Conservation (phyloP, 495 filamentous ascomycete species). For the Ramalina peruviana region DNA sequence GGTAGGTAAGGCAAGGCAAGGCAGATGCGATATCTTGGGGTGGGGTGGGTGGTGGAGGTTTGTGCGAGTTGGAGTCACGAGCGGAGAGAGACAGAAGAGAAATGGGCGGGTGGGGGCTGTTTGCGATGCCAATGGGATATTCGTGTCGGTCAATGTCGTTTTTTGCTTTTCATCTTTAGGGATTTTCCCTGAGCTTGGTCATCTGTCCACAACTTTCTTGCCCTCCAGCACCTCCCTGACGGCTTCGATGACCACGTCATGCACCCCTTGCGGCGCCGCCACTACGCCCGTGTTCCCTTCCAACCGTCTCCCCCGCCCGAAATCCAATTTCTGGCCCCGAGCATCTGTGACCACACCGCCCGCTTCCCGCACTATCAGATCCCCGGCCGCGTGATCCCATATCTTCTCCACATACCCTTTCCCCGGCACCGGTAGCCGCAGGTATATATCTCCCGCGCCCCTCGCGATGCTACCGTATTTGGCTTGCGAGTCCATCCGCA, state of each 20-base stretch:
- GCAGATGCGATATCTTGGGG: no score
- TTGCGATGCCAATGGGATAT: no score
- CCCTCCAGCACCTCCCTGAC: slow-evolving; percentile 65
- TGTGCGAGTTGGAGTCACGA: no score
- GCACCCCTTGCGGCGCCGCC: slow-evolving; percentile 63
- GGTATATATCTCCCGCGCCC: slow-evolving; percentile 87
- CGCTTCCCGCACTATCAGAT: slow-evolving; percentile 85
- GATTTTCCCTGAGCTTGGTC: no score
- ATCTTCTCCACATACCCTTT: slow-evolving; percentile 96
- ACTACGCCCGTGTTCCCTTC: slow-evolving; percentile 84
- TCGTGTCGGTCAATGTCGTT: no score
- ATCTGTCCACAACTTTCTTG: slow-evolving; percentile 20
- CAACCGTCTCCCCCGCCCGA: slow-evolving; percentile 74
- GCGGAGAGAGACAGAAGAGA: no score
- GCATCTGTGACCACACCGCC: slow-evolving; percentile 85
- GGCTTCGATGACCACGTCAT: slow-evolving; percentile 61
- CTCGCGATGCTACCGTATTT: slow-evolving; percentile 96
- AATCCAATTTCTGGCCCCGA: slow-evolving; percentile 66
- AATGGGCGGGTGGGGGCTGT: no score
- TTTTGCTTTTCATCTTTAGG: no score
- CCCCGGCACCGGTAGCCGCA: slow-evolving; percentile 61
- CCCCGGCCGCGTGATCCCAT: slow-evolving; percentile 98
- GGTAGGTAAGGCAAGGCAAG: no score
- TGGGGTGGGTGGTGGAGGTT: no score
- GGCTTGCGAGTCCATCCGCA: slow-evolving; percentile 92